Conservation (phyloP, 192 early-diverging fungal genomes). For the Phlyctochytrium planicorne region DNA sequence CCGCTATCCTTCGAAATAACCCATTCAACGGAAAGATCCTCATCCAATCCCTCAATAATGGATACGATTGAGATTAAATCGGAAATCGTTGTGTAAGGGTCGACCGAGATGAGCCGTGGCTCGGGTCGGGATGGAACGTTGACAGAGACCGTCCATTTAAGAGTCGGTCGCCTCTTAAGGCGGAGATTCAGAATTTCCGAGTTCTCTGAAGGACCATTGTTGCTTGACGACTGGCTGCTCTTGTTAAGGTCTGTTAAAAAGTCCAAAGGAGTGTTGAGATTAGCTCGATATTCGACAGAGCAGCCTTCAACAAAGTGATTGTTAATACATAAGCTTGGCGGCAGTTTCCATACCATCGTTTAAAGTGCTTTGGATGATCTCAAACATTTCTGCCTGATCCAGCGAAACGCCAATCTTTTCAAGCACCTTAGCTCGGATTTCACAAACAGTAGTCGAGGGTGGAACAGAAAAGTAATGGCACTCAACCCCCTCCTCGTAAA, state of each 20-base stretch:
- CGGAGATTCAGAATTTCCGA: too few relatives aligned
- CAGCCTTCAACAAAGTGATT: conserved; percentile 11
- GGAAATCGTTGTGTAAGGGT: conserved; percentile 14
- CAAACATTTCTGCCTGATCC: conserved; percentile 26
- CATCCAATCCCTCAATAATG: conserved; percentile 25
- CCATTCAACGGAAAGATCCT: too few relatives aligned
- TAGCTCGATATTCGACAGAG: conserved; percentile 19
- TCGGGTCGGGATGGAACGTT: conserved; percentile 5
- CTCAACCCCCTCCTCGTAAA: conserved; percentile 34
- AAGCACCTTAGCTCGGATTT: conserved; percentile 29
- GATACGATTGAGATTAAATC: conserved; percentile 25
- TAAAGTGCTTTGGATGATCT: conserved; percentile 19
- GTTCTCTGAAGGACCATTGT: too few relatives aligned
- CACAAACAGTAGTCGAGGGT: conserved; percentile 39
- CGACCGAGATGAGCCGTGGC: conserved; percentile 23
- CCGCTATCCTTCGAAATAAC: too few relatives aligned
- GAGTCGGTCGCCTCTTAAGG: conserved; percentile 21
- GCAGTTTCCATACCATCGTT: conserved; percentile 24
- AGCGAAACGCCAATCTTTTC: conserved; percentile 15
- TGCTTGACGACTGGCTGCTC: too few relatives aligned
- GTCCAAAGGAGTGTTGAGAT: conserved; percentile 35
- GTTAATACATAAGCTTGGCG: conserved; percentile 5
- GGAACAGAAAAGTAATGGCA: conserved; percentile 34
- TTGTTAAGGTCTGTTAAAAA: too few relatives aligned
- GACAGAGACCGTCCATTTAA: conserved; percentile 30